Base-by-base conservation (phyloP, 2,329 filamentous ascomycete genomes). In the Thermomyces lanuginosus region DNA sequence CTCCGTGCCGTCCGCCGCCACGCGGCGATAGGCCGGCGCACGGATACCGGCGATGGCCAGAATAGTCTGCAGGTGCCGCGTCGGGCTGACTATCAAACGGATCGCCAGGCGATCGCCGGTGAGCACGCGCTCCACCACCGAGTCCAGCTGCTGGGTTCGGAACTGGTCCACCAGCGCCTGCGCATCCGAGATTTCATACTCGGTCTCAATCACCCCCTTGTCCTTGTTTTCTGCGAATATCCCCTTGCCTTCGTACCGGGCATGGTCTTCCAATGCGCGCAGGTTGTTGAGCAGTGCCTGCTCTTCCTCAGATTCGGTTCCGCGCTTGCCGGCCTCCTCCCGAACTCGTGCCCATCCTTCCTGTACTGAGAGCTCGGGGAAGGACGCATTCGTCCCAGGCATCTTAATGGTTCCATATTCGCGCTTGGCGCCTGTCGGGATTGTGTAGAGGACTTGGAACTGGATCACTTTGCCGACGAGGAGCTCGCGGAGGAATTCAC, bases 261-360 rank as follows among this genome's bases (percentile, higher is more conserved):
- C 89, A 40, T 77, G 69, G 22, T 69, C 63, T 55, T 95, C 84
- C 17, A 86, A 60, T 24, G 65, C 64, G 40, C 81, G 75, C 34
- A 98, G 69, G 42, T 72, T 75, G 42, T 91, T 77, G 13, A 98
- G 63, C 33, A 77, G 67, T 36, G 73, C 62, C 16, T 60, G 46
- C 6, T 76, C 65, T 27, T 83, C 76, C 31, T 89, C 78, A 2
- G 75, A 73, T 32, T 93, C 83, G 39, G 93, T 84, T 48, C 86
- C 89, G 8, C 53, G 51, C 38, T 77, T 76, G 35, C 83, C 84
- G 32, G 86, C 84, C 53, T 98, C 89, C 44, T 98, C 89, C 37
- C 89, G 74, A 33, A 98, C 69, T 58, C 89, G 92, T 36, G 83
- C 61, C 83, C 84, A 93, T 39, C 89, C 89, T 43, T 83, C 80